Conservation (phyloP, 306 rosid species). For the Aeschynomene evenia region DNA sequence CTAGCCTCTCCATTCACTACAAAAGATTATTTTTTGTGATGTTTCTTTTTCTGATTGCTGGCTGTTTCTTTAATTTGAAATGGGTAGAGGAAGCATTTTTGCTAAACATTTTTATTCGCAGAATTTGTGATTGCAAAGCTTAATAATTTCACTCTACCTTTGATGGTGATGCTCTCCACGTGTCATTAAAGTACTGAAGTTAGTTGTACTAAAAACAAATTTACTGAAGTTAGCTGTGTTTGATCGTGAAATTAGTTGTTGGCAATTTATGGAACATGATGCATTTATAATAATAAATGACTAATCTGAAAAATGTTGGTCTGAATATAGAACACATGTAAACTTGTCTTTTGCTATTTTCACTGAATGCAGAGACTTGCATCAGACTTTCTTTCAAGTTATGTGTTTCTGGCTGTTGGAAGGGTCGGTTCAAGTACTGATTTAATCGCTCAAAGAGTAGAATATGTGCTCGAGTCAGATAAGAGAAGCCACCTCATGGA, state of each 20-base stretch:
- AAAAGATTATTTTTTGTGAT: background rate
- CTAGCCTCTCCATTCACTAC: background rate
- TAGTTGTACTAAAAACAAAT: too few relatives aligned
- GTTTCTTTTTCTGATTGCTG: background rate
- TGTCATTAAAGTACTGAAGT: background rate
- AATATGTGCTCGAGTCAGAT: slow-evolving; percentile 83
- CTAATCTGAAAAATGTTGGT: background rate
- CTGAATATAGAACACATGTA: slow-evolving; percentile 1
- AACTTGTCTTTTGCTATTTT: slow-evolving; percentile 21
- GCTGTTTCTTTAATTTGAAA: background rate
- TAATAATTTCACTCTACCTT: background rate
- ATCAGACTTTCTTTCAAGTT: slow-evolving; percentile 81
- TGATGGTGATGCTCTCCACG: background rate
- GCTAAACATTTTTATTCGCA: background rate
- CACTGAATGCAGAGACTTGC: slow-evolving; percentile 74
- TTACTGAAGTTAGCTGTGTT: slow-evolving; percentile 19
- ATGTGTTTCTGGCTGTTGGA: slow-evolving; percentile 92
- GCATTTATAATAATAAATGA: too few relatives aligned
- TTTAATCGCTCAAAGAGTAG: slow-evolving; percentile 92
- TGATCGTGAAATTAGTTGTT: slow-evolving; percentile 17
- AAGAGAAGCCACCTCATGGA: slow-evolving; percentile 98
- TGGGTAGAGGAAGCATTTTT: slow-evolving; percentile 16
- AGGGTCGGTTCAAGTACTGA: slow-evolving; percentile 98
- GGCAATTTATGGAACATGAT: slow-evolving; percentile 1
- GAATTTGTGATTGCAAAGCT: background rate